A percentile compares a stretch with the other conserved stretches of the same genome.
Conservation (phyloP, 345 rosid genomes). For the Citrus glauca region DNA sequence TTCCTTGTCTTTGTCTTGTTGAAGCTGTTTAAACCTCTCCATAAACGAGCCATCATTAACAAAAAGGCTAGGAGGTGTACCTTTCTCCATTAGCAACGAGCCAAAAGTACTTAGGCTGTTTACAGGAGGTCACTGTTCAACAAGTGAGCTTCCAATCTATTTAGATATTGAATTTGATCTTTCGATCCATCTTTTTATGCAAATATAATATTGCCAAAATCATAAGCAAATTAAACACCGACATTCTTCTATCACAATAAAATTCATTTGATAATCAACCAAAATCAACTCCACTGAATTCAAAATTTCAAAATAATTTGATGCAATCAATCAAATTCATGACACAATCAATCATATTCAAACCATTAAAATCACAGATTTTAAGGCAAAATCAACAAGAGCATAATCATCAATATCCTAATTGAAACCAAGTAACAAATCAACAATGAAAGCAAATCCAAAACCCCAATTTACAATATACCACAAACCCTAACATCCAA, state of each 20-base stretch:
- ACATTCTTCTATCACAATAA: not conserved
- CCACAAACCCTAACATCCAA: not conserved
- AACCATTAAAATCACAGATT: not conserved
- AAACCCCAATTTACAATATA: not conserved
- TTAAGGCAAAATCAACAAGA: not conserved
- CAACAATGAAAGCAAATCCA: not conserved
- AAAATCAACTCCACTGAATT: not conserved
- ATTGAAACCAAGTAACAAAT: not conserved
- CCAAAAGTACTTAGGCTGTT: constrained; percentile 26
- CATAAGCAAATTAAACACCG: not conserved
- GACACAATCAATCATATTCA: not conserved
- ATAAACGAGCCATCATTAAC: constrained; percentile 97
- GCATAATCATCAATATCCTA: not conserved
- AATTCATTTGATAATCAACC: not conserved
- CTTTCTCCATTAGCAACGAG: constrained; percentile 65
- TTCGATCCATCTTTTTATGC: not conserved
- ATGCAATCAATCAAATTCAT: not conserved
- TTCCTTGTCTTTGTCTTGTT: constrained; percentile 61
- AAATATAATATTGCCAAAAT: not conserved
- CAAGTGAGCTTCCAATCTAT: constrained; percentile 54
- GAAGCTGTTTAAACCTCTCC: constrained; percentile 98
- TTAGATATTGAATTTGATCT: constrained; percentile 25
- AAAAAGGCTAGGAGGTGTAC: constrained; percentile 70
- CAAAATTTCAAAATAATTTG: not conserved
- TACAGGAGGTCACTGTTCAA: constrained; percentile 44